These are phyloP conservation scores for Pyrus betulifolia DNA, from an alignment of 306 rosid species.

Conservation along the genomic window DNA sequence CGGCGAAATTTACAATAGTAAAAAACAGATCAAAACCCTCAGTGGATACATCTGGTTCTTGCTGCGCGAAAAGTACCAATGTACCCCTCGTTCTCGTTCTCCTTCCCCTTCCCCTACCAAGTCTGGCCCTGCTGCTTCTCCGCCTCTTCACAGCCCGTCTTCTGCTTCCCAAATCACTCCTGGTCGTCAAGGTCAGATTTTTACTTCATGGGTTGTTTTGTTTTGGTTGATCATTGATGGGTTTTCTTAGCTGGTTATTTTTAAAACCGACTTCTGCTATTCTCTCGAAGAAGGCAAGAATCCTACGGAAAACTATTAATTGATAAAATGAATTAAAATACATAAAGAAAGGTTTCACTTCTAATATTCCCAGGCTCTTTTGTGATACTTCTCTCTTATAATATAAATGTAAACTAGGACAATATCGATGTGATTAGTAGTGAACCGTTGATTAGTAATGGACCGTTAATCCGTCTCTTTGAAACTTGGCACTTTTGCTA, in stretches of 20 bases:
- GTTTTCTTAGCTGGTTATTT: neutral
- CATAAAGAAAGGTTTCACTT: too few species aligned
- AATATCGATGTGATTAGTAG: too few species aligned
- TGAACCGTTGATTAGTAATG: too few species aligned
- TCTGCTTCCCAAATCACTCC: neutral
- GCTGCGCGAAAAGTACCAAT: neutral
- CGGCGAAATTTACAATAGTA: neutral
- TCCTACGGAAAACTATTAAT: too few species aligned
- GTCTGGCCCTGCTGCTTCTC: neutral
- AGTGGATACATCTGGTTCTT: neutral
- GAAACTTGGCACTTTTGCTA: neutral
- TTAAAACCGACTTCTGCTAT: neutral
- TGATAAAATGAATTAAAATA: too few species aligned
- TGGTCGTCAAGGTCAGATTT: neutral
- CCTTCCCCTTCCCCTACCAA: neutral
- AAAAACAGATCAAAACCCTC: neutral
- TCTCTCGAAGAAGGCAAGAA: too few species aligned
- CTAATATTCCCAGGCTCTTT: too few species aligned
- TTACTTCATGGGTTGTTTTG: neutral
- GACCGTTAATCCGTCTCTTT: too few species aligned
- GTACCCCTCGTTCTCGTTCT: neutral
- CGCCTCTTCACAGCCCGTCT: neutral
- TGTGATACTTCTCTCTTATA: too few species aligned
- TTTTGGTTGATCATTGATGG: neutral
- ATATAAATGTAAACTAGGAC: too few species aligned